Evolutionary conservation across 2,329 filamentous ascomycete species (phyloP).

Genomic region (Penicillium sumatraense): DNA sequence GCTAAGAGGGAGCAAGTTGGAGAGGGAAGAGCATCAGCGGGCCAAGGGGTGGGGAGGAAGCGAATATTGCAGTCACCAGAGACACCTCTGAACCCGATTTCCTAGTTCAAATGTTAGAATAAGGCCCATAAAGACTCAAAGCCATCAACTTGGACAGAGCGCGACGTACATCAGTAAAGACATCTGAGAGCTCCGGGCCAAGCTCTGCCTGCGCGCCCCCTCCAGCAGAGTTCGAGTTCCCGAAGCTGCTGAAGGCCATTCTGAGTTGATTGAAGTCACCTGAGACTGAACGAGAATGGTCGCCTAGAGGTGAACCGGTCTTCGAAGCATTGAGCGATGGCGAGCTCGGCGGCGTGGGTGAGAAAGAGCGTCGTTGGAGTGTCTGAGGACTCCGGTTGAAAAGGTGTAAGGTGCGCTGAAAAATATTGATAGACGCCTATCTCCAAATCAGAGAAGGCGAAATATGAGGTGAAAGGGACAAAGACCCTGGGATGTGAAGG

Average conservation of each 20-base stretch:
- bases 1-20: constrained; percentile 81
- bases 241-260: constrained; percentile 70
- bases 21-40: constrained; percentile 68
- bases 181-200: constrained; percentile 73
- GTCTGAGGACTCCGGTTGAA: constrained; percentile 48
- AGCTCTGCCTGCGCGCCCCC: constrained; percentile 48
- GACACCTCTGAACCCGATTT: constrained; percentile 79
- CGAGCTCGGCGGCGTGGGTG: constrained; percentile 35
- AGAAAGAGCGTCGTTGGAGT: constrained; percentile 51
- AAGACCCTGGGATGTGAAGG: constrained; percentile 2
- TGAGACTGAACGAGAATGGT: constrained; percentile 42
- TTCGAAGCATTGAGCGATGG: constrained; percentile 46
- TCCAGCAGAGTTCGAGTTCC: constrained; percentile 50
- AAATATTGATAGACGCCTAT: constrained; percentile 44
- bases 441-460: constrained; percentile 29
- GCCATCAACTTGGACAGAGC: constrained; percentile 1
- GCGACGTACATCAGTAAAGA: constrained; percentile 74
- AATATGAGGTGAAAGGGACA: constrained; percentile 5
- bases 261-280: constrained; percentile 43
- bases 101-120: constrained; percentile 50
- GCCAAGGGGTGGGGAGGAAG: constrained; percentile 78
- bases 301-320: constrained; percentile 38
- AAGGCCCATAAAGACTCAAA: neutral
- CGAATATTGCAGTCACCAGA: constrained; percentile 82
- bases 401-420: constrained; percentile 48